Evolutionary conservation across 257 asterid genomes (phyloP), one percentile per base, ranked within the genome.

Genomic region (Nicotiana knightiana): DNA sequence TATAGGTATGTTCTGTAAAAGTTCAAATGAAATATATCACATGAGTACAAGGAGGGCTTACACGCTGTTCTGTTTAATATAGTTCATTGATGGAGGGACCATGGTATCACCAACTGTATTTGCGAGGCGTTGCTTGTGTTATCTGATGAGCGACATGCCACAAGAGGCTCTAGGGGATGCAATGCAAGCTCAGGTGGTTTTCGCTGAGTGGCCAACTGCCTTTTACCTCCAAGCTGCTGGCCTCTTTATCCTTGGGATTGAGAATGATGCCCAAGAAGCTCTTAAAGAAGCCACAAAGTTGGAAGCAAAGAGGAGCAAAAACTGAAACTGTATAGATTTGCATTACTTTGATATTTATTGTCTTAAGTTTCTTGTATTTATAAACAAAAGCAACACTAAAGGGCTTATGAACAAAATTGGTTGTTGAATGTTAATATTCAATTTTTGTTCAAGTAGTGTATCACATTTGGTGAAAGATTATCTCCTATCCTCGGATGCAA

Each of bases 81-180:
- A 93, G 99, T 95, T 95, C 85, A 88, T 93, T 64, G 97, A 95
- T 82, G 97, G 98, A 6, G 98, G 98, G 77, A 91, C 97, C 12
- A 93, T 95, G 97, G 89, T 91, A 18, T 93, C 97, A 9, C 97
- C 99, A 0, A 95, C 99, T 0, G 96, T 94, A 0, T 91, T 84
- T 30, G 93, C 93, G 24, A 87, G 99, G 33, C 92, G 99, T 18
- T 91, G 97, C 88, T 82, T 89, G 82, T 77, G 86, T 10, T 89
- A 87, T 80, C 85, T 89, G 85, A 87, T 89, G 90, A 80, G 37
- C 35, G 90, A 84, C 64, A 82, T 75, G 87, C 82, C 84, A 35
- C 88, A 87, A 82, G 87, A 87, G 78, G 91, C 90, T 51, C 76
- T 89, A 0, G 86, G 83, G 15, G 91, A 89, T 82, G 90, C 89